Evolutionary conservation across 2,329 filamentous ascomycete species (phyloP), one percentile per base, ranked within the genome.

Genomic region (Colletotrichum siamense): DNA sequence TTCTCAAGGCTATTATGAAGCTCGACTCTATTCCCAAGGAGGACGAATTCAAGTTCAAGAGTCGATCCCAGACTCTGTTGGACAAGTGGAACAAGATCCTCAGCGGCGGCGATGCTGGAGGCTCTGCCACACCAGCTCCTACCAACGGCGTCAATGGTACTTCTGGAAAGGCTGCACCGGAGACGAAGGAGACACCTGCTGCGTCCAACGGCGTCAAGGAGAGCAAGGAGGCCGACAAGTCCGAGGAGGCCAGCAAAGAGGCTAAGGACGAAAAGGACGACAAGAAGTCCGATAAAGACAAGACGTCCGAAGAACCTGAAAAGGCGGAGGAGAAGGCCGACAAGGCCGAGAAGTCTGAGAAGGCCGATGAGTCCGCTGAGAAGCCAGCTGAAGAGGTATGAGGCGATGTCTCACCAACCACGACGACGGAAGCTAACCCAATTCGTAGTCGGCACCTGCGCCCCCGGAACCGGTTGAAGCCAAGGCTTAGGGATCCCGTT

Each of bases 1-100:
- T 99, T 13, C 90, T 99, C 73, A 98, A 98, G 88, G 96, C 94
- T 6, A 97, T 99, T 79, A 88, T 98, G 81, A 98, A 98, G 88
- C 89, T 99, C 10, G 91, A 93, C 59, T 90, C 90, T 5, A 98
- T 99, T 79, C 96, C 96, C 7, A 94, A 93, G 77, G 97, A 99
- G 79, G 95, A 96, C 44, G 95, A 98, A 79, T 98, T 94, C 85
- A 88, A 94, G 71, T 98, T 99, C 91, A 98, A 97, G 88, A 89
- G 93, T 79, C 94, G 97, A 68, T 96, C 95, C 44, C 91, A 94
- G 79, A 89, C 91, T 8, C 89, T 99, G 64, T 88, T 99, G n/a
- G 92, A 94, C 79, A 94, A 94, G 85, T 99, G 97, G 97, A 98
- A 94, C 84, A 94, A 94, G 84, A 90, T 95, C 44, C 89, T 99